Conservation (phyloP, 768 basidiomycete species). For the Lactifluus volemus region DNA sequence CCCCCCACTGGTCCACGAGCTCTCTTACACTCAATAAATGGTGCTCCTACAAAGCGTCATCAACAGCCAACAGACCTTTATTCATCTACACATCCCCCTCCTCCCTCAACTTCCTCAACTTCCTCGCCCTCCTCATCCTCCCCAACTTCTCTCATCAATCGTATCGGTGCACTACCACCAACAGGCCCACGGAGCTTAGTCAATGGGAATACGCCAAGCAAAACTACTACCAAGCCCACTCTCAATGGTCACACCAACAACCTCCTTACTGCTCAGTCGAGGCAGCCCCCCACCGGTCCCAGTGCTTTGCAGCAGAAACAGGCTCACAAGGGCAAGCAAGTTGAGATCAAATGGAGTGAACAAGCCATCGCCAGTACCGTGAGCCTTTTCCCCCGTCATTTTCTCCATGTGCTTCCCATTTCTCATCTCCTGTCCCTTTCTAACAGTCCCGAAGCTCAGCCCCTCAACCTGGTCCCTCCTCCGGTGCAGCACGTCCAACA, state of each 20-base stretch:
- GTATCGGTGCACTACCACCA: slow-evolving; percentile 49
- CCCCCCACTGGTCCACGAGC: slow-evolving; percentile 71
- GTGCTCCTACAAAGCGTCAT: slow-evolving; percentile 21
- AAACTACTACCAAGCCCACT: slow-evolving; percentile 34
- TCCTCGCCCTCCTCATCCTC: slow-evolving; percentile 28
- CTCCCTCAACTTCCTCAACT: slow-evolving; percentile 27
- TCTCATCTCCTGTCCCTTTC: slow-evolving; percentile 6
- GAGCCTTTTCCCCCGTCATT: slow-evolving; percentile 16
- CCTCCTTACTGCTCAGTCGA: slow-evolving; percentile 24
- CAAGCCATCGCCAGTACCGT: slow-evolving; percentile 28
- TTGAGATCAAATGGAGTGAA: slow-evolving; percentile 28
- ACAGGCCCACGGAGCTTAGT: slow-evolving; percentile 58
- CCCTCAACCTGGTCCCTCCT: slow-evolving; percentile 9
- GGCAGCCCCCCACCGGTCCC: slow-evolving; percentile 26
- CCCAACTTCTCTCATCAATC: slow-evolving; percentile 25
- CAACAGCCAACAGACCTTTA: slow-evolving; percentile 15
- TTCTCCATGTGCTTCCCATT: slow-evolving; percentile 7
- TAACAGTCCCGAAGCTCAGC: slow-evolving; percentile 10
- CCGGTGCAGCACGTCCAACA: slow-evolving; percentile 8
- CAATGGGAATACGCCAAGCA: slow-evolving; percentile 27
- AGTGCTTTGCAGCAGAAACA: slow-evolving; percentile 24
- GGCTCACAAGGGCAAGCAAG: slow-evolving; percentile 36
- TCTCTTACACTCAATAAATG: slow-evolving; percentile 41
- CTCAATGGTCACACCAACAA: slow-evolving; percentile 35
- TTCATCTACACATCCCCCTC: slow-evolving; percentile 9